Conservation (phyloP, 371 early-diverging fungal genomes). For the Blyttiomyces sp. region DNA sequence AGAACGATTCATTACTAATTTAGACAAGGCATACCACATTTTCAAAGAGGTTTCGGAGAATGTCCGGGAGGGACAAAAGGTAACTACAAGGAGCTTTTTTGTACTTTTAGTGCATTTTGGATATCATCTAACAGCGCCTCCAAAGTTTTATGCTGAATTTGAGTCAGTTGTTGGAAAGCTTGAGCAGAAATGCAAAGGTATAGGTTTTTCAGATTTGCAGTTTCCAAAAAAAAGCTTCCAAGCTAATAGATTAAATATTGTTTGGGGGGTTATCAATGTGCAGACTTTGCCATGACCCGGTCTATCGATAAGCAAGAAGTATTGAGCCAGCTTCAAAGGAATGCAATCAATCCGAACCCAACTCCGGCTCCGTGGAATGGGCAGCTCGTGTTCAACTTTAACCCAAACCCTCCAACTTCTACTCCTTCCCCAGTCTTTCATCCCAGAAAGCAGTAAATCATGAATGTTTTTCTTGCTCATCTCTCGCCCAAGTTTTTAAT, state of each 20-base stretch:
- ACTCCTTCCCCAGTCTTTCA: neutral
- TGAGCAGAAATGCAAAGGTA: neutral
- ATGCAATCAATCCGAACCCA: neutral
- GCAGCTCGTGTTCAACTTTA: neutral
- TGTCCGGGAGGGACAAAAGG: constrained; percentile 63
- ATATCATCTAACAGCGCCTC: neutral
- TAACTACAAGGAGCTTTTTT: constrained; percentile 5
- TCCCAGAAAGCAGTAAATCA: too few relatives aligned
- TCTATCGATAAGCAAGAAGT: neutral
- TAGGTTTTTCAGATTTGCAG: too few relatives aligned
- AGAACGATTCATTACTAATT: constrained; percentile 63
- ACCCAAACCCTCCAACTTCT: neutral
- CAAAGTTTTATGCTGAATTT: neutral
- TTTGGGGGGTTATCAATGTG: neutral
- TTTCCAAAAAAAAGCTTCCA: too few relatives aligned
- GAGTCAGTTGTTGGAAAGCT: neutral
- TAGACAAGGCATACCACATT: constrained; percentile 64
- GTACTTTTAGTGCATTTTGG: neutral
- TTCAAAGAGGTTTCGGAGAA: constrained; percentile 65
- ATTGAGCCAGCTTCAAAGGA: neutral
- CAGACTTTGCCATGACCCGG: neutral
- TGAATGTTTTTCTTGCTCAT: too few relatives aligned
- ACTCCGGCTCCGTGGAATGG: neutral
- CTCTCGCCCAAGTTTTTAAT: too few relatives aligned
- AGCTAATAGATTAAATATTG: neutral